A percentile compares a stretch with the other conserved stretches of the same genome.
These are phyloP conservation scores for Hansenula sp. DNA, from an alignment of 1,139 yeast species.

Conservation along the genomic window DNA sequence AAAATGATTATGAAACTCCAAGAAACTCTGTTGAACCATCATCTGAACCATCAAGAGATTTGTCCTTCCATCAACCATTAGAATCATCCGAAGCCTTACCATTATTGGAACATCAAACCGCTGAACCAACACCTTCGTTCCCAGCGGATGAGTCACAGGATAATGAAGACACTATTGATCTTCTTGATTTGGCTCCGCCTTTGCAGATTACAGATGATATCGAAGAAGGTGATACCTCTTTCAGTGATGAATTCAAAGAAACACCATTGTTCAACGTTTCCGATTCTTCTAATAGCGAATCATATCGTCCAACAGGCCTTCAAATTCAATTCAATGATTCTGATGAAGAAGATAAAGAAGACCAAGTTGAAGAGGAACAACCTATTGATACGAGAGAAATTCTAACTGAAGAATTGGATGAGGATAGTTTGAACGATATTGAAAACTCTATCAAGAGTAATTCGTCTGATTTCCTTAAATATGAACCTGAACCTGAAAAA, in stretches of 20 bases:
- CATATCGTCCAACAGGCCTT: not conserved
- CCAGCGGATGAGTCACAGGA: conserved; percentile 14
- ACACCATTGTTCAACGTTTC: conserved; percentile 14
- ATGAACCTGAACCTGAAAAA: not conserved
- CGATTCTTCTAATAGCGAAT: conserved; percentile 2
- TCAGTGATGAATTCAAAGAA: conserved; percentile 18
- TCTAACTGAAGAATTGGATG: not conserved
- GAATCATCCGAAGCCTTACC: not conserved
- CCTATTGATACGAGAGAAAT: not conserved
- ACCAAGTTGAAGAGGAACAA: conserved; percentile 37
- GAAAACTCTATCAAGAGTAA: conserved; percentile 6
- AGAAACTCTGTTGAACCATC: conserved; percentile 1
- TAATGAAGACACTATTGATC: conserved; percentile 13
- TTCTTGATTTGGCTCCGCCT: conserved; percentile 2
- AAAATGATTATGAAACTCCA: conserved; percentile 1
- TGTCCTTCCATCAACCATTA: not conserved
- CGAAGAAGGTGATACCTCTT: conserved; percentile 9
- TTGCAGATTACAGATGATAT: conserved; percentile 2
- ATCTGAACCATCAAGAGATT: not conserved
- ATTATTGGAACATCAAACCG: not conserved
- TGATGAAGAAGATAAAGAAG: conserved; percentile 12
- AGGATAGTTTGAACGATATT: conserved; percentile 6
- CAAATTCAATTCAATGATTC: not conserved
- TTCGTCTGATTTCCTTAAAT: not conserved
- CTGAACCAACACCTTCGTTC: not conserved